These are phyloP conservation scores for Quercus tomentella DNA, from an alignment of 331 rosid species.

Conservation along the genomic window DNA sequence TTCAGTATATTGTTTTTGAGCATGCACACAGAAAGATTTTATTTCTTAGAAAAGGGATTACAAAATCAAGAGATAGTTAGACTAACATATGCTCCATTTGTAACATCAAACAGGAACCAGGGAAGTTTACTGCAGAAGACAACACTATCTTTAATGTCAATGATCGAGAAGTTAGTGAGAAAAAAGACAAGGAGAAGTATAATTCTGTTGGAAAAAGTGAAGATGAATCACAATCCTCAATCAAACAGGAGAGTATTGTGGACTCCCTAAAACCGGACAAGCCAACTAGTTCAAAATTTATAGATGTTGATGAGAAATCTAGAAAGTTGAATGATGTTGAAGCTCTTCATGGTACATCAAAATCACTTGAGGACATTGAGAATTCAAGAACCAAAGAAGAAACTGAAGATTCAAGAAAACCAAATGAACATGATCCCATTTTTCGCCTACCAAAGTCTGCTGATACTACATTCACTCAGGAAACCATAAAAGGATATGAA, in stretches of 20 bases:
- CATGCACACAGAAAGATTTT: not conserved
- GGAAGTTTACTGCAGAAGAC: conserved; percentile 24
- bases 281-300: not conserved
- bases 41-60: not conserved
- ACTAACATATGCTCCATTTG: not conserved
- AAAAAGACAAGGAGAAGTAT: conserved; percentile 14
- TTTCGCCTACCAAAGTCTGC: not conserved
- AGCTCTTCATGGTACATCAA: conserved; percentile 9
- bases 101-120: conserved; percentile 24
- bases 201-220: conserved; percentile 15
- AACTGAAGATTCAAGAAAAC: not conserved
- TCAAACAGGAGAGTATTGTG: not conserved
- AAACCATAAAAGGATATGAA: not conserved
- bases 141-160: not conserved
- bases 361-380: not conserved
- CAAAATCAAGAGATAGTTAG: not conserved
- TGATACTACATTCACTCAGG: not conserved
- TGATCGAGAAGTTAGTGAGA: conserved; percentile 7
- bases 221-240: conserved; percentile 3
- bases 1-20: not conserved
- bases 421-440: not conserved
- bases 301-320: conserved; percentile 6
- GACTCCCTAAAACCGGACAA: conserved; percentile 5
- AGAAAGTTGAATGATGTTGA: conserved; percentile 2
- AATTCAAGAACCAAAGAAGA: not conserved